Evolutionary conservation across 2,329 filamentous ascomycete species (phyloP), one percentile per base, ranked within the genome.

Genomic region (Stemphylium vesicarium): DNA sequence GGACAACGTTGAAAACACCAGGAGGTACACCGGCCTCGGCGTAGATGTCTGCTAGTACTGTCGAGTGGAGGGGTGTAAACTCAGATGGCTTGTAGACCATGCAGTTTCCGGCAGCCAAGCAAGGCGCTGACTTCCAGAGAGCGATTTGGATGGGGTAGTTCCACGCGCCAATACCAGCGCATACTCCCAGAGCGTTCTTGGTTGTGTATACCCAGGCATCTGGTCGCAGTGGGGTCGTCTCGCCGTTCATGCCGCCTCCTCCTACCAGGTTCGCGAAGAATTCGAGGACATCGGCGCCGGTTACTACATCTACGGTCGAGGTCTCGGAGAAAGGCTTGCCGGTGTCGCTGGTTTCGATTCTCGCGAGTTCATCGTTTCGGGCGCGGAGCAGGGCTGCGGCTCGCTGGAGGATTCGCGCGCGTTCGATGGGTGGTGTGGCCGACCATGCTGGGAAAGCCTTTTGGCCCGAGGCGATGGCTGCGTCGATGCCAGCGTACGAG

Each of bases 41-140:
- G 75, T 91, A 94, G 61, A 96, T 84, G 63, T 89, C 81, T 9
- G 91, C 91, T 1, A 96, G 83, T 13, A 86, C 83, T 57, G 91
- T 84, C 29, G 84, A 91, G 69, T 96, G 91, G n/a, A 96, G 81
- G 4, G 91, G 90, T 0, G 92, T 96, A 74, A 90, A 89, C 79
- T 96, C 92, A 63, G 89, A 93, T 7, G 91, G 90, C 77, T 96
- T 96, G 79, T 96, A 96, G 39, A 96, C 85, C 89, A 96, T 93
- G 70, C 88, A 91, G 77, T 96, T 96, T 16, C 91, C 91, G 1
- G 91, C 91, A 3, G 91, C 91, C 12, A 96, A 82, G 66, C 91
- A 95, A 0, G 92, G 90, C 0, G 89, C 91, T 1, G 90, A 92
- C 76, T 96, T 96, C 91, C 91, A 96, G 1, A 96, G 81, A 8